These are phyloP conservation scores for Fistulinella prunicolor DNA, from an alignment of 768 basidiomycete species.

Conservation along the genomic window DNA sequence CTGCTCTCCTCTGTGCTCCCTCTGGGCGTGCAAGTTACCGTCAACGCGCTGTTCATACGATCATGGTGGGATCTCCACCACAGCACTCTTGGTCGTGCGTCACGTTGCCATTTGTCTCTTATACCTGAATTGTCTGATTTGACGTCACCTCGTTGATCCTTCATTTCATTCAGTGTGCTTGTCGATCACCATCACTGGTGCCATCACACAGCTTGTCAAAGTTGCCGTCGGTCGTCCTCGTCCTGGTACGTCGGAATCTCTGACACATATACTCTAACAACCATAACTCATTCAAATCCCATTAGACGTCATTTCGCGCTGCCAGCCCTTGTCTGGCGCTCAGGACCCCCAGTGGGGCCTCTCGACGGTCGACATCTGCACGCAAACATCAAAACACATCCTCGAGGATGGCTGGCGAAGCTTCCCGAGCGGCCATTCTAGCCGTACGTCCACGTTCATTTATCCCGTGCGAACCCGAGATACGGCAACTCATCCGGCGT, in stretches of 20 bases:
- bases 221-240: conserved; percentile 86
- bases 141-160: no score
- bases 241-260: conserved; percentile 70
- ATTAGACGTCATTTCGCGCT: conserved; percentile 37
- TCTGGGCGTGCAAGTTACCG: conserved; percentile 56
- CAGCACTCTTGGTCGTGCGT: conserved; percentile 37
- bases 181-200: conserved; percentile 67
- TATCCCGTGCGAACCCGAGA: neutral
- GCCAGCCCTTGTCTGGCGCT: conserved; percentile 62
- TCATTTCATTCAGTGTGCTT: conserved; percentile 43
- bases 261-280: no score
- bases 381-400: conserved; percentile 53
- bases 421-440: conserved; percentile 90
- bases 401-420: conserved; percentile 85
- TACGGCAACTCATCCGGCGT: neutral
- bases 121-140: no score
- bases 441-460: conserved; percentile 47
- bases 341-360: conserved; percentile 69
- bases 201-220: conserved; percentile 81
- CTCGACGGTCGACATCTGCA: conserved; percentile 71
- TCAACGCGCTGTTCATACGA: conserved; percentile 69
- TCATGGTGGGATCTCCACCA: conserved; percentile 90
- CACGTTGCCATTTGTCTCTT: no score
- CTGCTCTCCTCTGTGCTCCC: conserved; percentile 46
- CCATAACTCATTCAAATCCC: neutral